Evolutionary conservation across 225 moss, liverwort and hornwort genomes (phyloP), one percentile per base, ranked within the genome.

Genomic region (Straminergon stramineum): DNA sequence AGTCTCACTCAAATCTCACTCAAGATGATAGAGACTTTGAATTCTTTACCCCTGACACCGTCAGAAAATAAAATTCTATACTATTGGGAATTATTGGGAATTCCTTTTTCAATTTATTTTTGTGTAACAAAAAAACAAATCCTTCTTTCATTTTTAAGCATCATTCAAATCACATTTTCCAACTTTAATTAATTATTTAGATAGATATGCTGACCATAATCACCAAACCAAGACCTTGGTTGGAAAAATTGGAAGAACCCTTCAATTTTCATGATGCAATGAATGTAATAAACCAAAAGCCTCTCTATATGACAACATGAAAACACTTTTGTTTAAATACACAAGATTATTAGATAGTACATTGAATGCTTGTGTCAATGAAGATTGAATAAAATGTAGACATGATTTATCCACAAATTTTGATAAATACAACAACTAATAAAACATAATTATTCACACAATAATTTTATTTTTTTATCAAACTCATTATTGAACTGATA

Each of bases 131-230:
- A 71, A 24, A 15, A 16, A 39, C 0, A 27, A 43, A 27, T 27
- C 43, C 2, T 43, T 26, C 27, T 43, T 30, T 30, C 5, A 45
- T 30, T 74, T 74, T 28, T 19, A 32, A 75, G 11, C 20, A 51
- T 20, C 7, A 11, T 75, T 34, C 5, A 13, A 76, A 76, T 52
- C 21, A 52, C 7, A 32, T 34, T 76, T 11, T 13, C 4, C 21
- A 52, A 76, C 1, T 76, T 52, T 45, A 34, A 53, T 8, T 34
- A 34, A 77, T 34, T 34, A 22, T 34, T 52, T 0, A 21, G 2
- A 14, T 34, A 4, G 7, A 21, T 53, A 53, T 77, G 11, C 1
- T 0, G 1, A 20, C 1, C 1, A 2, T 4, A 53, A 53, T 75
- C 13, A 75, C 32, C 2, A 51, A 0, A 12, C 7, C 1, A 43